Conservation (phyloP, 2,329 filamentous ascomycete species). For the Hawksworthiomyces lignivorus region DNA sequence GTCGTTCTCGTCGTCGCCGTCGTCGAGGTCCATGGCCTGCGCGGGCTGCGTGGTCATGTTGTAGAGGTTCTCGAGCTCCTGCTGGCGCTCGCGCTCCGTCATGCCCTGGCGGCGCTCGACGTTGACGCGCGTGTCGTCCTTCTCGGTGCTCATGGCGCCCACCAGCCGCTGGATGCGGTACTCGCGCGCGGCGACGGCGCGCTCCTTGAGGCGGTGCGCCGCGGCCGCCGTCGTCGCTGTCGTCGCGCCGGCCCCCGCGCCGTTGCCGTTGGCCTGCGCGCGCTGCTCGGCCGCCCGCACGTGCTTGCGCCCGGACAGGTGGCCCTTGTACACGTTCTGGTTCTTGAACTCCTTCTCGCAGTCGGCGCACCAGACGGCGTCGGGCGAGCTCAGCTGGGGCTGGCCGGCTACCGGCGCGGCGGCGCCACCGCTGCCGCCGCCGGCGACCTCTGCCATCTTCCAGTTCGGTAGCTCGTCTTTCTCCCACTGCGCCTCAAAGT, state of each 20-base stretch:
- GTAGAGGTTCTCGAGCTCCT: conserved; percentile 85
- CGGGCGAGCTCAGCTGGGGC: conserved; percentile 30
- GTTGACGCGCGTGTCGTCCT: conserved; percentile 84
- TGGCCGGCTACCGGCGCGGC: neutral
- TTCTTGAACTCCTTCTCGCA: conserved; percentile 96
- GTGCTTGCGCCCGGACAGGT: conserved; percentile 88
- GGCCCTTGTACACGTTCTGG: conserved; percentile 85
- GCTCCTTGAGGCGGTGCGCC: conserved; percentile 67
- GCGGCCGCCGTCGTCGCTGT: conserved; percentile 18
- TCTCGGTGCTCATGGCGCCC: conserved; percentile 75
- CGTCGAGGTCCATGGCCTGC: conserved; percentile 41
- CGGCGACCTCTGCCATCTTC: conserved; percentile 38
- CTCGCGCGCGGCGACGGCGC: conserved; percentile 83
- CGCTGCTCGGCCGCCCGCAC: conserved; percentile 70
- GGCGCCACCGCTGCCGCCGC: conserved; percentile 12
- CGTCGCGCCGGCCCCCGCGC: conserved; percentile 15
- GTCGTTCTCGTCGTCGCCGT: conserved; percentile 65
- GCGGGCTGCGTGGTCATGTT: conserved; percentile 41
- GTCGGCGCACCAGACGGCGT: conserved; percentile 80
- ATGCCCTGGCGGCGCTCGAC: conserved; percentile 95
- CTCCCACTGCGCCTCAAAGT: conserved; percentile 79
- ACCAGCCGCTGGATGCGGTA: conserved; percentile 73
- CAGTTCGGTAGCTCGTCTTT: conserved; percentile 74
- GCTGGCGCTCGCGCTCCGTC: conserved; percentile 91
- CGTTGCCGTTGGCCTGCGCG: conserved; percentile 32